Evolutionary conservation across 139 green algal genomes (phyloP).

Genomic region (Ettlia oleoabundans): DNA sequence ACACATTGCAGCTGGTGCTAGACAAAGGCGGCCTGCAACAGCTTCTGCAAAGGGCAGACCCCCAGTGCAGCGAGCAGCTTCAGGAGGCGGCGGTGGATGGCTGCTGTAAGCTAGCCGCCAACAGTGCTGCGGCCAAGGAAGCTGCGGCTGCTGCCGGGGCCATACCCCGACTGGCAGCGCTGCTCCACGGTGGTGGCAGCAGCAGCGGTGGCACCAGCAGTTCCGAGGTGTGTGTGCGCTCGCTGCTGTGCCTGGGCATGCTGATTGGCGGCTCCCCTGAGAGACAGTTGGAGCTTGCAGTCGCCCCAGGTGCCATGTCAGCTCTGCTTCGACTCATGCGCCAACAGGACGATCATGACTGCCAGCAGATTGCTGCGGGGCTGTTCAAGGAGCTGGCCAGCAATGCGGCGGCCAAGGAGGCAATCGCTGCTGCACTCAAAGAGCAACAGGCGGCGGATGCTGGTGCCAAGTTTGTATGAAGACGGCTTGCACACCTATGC

Average conservation of each 20-base stretch:
- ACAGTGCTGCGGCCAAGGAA: background rate
- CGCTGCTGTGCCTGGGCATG: conserved; percentile 48
- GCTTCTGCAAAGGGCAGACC: background rate
- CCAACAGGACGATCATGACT: conserved; percentile 39
- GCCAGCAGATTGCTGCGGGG: conserved; percentile 37
- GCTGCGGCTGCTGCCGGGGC: conserved; percentile 16
- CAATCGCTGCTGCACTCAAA: conserved; percentile 18
- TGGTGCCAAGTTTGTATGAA: background rate
- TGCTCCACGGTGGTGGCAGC: background rate
- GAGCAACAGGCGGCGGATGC: conserved; percentile 27
- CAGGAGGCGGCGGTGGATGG: conserved; percentile 36
- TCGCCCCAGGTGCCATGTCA: background rate
- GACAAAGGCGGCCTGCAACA: conserved; percentile 22
- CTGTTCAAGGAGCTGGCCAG: conserved; percentile 29
- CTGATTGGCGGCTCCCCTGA: conserved; percentile 10
- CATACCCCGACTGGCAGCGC: background rate
- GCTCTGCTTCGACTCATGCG: conserved; percentile 33
- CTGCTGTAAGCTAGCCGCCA: conserved; percentile 34
- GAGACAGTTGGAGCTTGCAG: conserved; percentile 31
- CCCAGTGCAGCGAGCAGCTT: background rate
- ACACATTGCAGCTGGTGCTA: conserved; percentile 14
- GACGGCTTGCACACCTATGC: too few relatives aligned
- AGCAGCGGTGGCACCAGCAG: background rate
- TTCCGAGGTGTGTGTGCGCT: conserved; percentile 32
- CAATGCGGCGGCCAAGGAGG: conserved; percentile 13